phyloP scores from a whole-genome alignment of 768 basidiomycete genomes.

The Mycena venus region DNA sequence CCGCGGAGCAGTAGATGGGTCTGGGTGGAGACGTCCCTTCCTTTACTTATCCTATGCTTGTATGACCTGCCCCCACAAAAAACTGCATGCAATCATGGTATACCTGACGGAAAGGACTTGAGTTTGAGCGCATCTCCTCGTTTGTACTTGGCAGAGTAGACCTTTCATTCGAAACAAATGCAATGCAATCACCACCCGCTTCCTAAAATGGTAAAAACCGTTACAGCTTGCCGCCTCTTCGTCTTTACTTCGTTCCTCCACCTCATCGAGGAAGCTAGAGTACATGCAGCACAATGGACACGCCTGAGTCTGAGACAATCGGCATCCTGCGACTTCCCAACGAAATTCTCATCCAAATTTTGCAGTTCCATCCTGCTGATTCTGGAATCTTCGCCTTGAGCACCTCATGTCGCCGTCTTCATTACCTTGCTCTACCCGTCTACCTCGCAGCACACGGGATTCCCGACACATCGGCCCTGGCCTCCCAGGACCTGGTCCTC shows the following conservation, averaged over 20 bases:
- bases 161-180: background rate
- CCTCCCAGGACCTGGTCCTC: conserved; percentile 16
- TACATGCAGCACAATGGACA: no score
- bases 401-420: conserved; percentile 8
- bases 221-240: no score
- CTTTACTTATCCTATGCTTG: conserved; percentile 26
- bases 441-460: conserved; percentile 18
- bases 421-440: conserved; percentile 24
- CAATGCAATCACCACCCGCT: background rate
- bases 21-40: background rate
- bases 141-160: background rate
- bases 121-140: no score
- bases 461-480: background rate
- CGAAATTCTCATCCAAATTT: conserved; percentile 26
- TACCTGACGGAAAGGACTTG: no score
- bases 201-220: background rate
- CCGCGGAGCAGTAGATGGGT: conserved; percentile 59
- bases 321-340: conserved; percentile 8
- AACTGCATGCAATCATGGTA: conserved; percentile 28
- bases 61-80: conserved; percentile 16
- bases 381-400: conserved; percentile 5
- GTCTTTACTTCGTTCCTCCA: no score
- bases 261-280: no score
- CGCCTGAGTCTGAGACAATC: background rate
- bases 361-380: conserved; percentile 15